phyloP scores from a whole-genome alignment of 352 stramenopile species.

The Globisporangium echinulatum region DNA sequence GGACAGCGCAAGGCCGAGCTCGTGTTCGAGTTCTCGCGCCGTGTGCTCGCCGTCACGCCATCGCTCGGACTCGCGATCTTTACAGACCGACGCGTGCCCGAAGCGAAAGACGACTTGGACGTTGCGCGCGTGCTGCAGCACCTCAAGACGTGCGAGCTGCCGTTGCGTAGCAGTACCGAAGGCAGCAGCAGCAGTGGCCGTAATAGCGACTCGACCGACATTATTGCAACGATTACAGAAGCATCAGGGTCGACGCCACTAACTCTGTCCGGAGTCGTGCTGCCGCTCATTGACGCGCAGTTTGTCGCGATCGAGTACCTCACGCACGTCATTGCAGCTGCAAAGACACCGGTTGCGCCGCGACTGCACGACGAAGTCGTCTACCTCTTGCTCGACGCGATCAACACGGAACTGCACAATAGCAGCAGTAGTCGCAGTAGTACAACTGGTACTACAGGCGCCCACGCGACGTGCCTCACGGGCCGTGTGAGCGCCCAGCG shows the following conservation, averaged over 20 bases:
- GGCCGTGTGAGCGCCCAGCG: slow-evolving; percentile 51
- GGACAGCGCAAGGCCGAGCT: slow-evolving; percentile 58
- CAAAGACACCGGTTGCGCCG: slow-evolving; percentile 21
- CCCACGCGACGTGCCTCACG: slow-evolving; percentile 22
- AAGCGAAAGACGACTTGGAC: slow-evolving; percentile 56
- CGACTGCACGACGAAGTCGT: slow-evolving; percentile 76
- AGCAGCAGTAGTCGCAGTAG: neutral
- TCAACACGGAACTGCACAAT: slow-evolving; percentile 31
- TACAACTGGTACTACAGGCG: slow-evolving; percentile 1
- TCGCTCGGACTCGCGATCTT: slow-evolving; percentile 69
- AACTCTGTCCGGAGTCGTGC: neutral
- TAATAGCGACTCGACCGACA: too few species aligned
- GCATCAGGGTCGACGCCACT: neutral
- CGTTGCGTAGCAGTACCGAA: neutral
- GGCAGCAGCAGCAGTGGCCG: slow-evolving; percentile 5
- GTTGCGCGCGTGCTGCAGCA: slow-evolving; percentile 52
- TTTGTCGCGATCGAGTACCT: slow-evolving; percentile 80
- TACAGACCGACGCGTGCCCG: slow-evolving; percentile 49
- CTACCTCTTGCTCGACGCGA: slow-evolving; percentile 71
- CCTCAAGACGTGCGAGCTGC: slow-evolving; percentile 54
- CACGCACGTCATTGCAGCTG: slow-evolving; percentile 55
- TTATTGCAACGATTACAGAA: slow-evolving; percentile 3
- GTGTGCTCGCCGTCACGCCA: slow-evolving; percentile 50
- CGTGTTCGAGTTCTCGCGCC: slow-evolving; percentile 78
- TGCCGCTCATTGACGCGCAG: slow-evolving; percentile 55